These are phyloP conservation scores for Evansstolkia leycettana DNA, from an alignment of 495 filamentous ascomycete species.

Conservation along the genomic window DNA sequence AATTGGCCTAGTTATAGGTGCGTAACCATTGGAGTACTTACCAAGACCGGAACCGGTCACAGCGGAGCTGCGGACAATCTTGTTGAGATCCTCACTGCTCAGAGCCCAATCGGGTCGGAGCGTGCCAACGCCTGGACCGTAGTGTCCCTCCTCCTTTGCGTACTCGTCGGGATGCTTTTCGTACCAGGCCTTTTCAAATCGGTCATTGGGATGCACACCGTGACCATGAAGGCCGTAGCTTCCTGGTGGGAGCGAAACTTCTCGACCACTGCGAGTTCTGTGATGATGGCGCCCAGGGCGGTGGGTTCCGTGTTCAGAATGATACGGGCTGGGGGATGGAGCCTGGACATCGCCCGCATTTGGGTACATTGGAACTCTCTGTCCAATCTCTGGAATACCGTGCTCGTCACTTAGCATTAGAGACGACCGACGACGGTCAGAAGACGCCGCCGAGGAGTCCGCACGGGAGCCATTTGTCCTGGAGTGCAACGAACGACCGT, in stretches of 20 bases:
- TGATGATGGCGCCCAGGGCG: slow-evolving; percentile 55
- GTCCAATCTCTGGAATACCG: slow-evolving; percentile 84
- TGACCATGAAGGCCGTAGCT: slow-evolving; percentile 85
- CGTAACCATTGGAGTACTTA: slow-evolving; percentile 16
- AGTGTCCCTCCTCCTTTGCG: slow-evolving; percentile 61
- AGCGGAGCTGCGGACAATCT: slow-evolving; percentile 66
- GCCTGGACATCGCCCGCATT: slow-evolving; percentile 96
- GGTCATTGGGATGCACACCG: slow-evolving; percentile 52
- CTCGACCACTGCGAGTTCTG: slow-evolving; percentile 48
- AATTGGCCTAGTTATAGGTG: not conserved
- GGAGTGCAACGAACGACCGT: slow-evolving; percentile 33
- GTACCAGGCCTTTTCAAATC: slow-evolving; percentile 79
- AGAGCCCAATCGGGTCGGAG: slow-evolving; percentile 70
- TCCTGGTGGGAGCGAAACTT: slow-evolving; percentile 53
- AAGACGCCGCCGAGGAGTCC: slow-evolving; percentile 37
- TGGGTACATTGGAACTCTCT: slow-evolving; percentile 85
- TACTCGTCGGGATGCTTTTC: slow-evolving; percentile 76
- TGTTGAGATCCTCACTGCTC: slow-evolving; percentile 85
- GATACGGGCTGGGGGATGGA: slow-evolving; percentile 65
- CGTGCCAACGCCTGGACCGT: slow-evolving; percentile 49
- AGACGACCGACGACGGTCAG: slow-evolving; percentile 36
- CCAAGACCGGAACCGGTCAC: slow-evolving; percentile 53
- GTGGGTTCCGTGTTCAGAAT: slow-evolving; percentile 32
- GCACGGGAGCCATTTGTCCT: slow-evolving; percentile 36
- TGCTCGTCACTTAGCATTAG: slow-evolving; percentile 54